Percentiles rank a stretch among this genome's conserved stretches.
Conservation (phyloP, 2,329 filamentous ascomycete species). For the Aspergillaceae sp. region DNA sequence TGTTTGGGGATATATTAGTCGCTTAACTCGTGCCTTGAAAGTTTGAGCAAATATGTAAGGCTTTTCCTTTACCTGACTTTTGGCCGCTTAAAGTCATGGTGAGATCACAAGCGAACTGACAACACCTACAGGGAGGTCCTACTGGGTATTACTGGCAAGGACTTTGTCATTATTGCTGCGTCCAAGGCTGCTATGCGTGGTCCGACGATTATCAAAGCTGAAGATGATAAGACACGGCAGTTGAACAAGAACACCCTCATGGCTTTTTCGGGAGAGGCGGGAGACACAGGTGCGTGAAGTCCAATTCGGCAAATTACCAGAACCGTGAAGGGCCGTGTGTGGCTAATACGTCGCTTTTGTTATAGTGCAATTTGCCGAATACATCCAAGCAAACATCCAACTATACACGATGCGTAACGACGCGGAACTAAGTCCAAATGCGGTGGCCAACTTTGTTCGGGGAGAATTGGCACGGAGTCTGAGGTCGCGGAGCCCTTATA, state of each 20-base stretch:
- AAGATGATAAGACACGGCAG: conserved; percentile 90
- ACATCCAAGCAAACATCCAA: conserved; percentile 96
- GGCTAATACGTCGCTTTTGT: conserved; percentile 7
- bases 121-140: conserved; percentile 72
- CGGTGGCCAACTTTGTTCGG: conserved; percentile 86
- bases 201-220: conserved; percentile 86
- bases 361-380: conserved; percentile 95
- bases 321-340: background rate
- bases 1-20: conserved; percentile 12
- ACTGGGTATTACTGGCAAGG: conserved; percentile 95
- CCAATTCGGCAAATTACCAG: background rate
- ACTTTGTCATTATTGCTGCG: conserved; percentile 95
- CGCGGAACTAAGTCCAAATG: conserved; percentile 79
- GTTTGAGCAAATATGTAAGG: conserved; percentile 22
- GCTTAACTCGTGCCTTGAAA: conserved; percentile 1
- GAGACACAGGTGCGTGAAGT: conserved; percentile 67
- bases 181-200: conserved; percentile 98
- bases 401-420: conserved; percentile 98
- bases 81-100: background rate
- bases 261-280: conserved; percentile 91
- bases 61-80: background rate
- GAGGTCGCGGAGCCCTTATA: conserved; percentile 88
- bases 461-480: conserved; percentile 85
- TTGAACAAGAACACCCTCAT: conserved; percentile 92
- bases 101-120: background rate